Evolutionary conservation across 1,284 basidiomycete species (phyloP), one percentile per base, ranked within the genome.

Genomic region (Macrocystidia cucumis): DNA sequence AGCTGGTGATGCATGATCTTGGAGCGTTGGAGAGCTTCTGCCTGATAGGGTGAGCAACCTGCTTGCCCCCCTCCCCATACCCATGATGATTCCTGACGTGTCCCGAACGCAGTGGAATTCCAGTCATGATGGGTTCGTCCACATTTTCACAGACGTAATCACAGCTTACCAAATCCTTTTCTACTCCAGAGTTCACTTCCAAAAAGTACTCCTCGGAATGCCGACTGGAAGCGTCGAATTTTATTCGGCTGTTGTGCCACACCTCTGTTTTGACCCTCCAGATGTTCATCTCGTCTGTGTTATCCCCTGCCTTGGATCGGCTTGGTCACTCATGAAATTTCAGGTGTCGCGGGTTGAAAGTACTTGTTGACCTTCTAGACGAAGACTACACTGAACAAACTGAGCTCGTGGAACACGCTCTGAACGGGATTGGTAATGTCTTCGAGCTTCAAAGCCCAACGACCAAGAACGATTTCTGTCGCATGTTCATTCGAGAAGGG

Each of bases 401-500:
- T 17, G 86, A 91, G 32, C 76, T 98, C n/a, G 86, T 98, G 25
- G 84, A 90, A 28, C 89, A 95, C 43, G 91, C 95, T 1, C 72
- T 98, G 2, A 91, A 95, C 41, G 93, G 93, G 8, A 92, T 98
- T 37, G 83, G 85, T 37, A 91, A 83, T 46, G 95, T 98, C 2
- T 95, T 98, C 50, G 93, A 98, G 46, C 72, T 98, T 7, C 80
- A 93, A 59, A 91, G 88, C 33, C 90, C 93, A 1, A 96, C 92
- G 5, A 93, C 92, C 5, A 90, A 96, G 51, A 97, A 95, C 54
- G 95, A 98, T 59, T 97, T 98, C 55, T 98, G 93, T 54, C 78
- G 95, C 11, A 96, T 98, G 88, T 93, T 98, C 61, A 91, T 96
- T 20, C 77, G 91, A 16, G 95, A 97, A 59, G 93, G 93, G 11